Percentiles rank a stretch among this genome's conserved stretches.
Conservation (phyloP, 306 rosid species). For the Cercis canadensis region DNA sequence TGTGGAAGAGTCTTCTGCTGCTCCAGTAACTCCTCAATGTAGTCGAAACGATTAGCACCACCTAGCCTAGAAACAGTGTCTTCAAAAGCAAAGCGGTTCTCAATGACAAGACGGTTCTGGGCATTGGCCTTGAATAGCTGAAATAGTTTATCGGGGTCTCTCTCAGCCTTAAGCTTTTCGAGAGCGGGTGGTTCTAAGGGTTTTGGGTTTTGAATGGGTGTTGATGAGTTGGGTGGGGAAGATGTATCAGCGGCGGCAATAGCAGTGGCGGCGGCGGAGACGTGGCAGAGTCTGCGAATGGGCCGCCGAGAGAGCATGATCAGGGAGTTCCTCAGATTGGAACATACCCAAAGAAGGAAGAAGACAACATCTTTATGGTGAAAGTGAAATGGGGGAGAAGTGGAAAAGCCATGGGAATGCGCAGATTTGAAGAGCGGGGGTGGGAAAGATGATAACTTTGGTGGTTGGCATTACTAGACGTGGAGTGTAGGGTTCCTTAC, state of each 20-base stretch:
- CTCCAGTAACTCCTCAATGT: slow-evolving; percentile 67
- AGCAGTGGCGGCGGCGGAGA: slow-evolving; percentile 32
- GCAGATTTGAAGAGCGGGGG: too few species aligned
- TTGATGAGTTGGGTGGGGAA: not conserved
- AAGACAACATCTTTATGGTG: not conserved
- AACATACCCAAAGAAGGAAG: slow-evolving; percentile 36
- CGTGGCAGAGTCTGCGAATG: slow-evolving; percentile 62
- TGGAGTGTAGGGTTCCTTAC: too few species aligned
- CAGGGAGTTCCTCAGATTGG: slow-evolving; percentile 40
- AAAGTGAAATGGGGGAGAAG: too few species aligned
- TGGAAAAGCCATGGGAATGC: not conserved
- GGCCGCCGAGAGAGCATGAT: slow-evolving; percentile 82
- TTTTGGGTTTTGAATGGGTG: slow-evolving; percentile 27
- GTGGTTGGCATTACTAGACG: too few species aligned
- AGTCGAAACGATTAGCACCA: slow-evolving; percentile 73
- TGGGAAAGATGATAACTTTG: too few species aligned
- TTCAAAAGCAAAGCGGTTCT: slow-evolving; percentile 68
- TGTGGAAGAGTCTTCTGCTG: slow-evolving; percentile 77
- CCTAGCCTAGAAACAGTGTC: slow-evolving; percentile 75
- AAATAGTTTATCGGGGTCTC: slow-evolving; percentile 68
- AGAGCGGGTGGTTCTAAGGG: slow-evolving; percentile 60
- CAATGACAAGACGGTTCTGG: slow-evolving; percentile 59
- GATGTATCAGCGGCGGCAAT: slow-evolving; percentile 31
- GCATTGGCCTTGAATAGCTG: slow-evolving; percentile 73
- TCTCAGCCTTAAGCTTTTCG: slow-evolving; percentile 60